phyloP scores from a whole-genome alignment of 176 grass and related monocot genomes.

The Elaeis guineensis region DNA sequence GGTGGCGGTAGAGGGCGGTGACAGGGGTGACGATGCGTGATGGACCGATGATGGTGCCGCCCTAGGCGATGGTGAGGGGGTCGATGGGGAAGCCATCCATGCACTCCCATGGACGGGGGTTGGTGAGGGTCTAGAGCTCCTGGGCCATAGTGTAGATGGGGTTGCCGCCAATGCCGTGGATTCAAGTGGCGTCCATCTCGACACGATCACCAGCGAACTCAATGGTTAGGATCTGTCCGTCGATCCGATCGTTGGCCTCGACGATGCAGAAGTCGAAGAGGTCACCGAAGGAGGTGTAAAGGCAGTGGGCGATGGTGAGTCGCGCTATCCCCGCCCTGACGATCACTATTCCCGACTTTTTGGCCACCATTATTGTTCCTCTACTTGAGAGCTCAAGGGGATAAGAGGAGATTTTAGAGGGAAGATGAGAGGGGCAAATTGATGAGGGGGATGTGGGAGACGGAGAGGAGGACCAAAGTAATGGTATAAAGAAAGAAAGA shows the following conservation, averaged over 20 bases:
- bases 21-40: slow-evolving; percentile 32
- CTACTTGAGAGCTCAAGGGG: no score
- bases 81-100: slow-evolving; percentile 72
- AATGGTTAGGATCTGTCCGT: slow-evolving; percentile 57
- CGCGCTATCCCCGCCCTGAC: no score
- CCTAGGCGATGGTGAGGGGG: slow-evolving; percentile 57
- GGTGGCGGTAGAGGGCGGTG: slow-evolving; percentile 40
- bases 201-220: slow-evolving; percentile 57
- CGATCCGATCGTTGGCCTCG: slow-evolving; percentile 38
- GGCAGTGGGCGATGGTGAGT: slow-evolving; percentile 43
- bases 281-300: slow-evolving; percentile 32
- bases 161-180: slow-evolving; percentile 77
- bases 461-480: no score
- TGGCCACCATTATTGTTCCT: no score
- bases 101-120: slow-evolving; percentile 44
- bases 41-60: slow-evolving; percentile 36
- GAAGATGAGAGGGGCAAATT: no score
- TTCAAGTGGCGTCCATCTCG: slow-evolving; percentile 84
- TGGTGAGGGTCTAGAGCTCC: slow-evolving; percentile 28
- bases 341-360: no score
- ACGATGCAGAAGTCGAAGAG: slow-evolving; percentile 58
- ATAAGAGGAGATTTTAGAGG: no score
- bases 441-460: no score
- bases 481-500: no score
- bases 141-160: slow-evolving; percentile 52